Percentiles rank a stretch among this genome's conserved stretches.
Evolutionary conservation across 768 basidiomycete genomes (phyloP).

Genomic region (Mycena pura): DNA sequence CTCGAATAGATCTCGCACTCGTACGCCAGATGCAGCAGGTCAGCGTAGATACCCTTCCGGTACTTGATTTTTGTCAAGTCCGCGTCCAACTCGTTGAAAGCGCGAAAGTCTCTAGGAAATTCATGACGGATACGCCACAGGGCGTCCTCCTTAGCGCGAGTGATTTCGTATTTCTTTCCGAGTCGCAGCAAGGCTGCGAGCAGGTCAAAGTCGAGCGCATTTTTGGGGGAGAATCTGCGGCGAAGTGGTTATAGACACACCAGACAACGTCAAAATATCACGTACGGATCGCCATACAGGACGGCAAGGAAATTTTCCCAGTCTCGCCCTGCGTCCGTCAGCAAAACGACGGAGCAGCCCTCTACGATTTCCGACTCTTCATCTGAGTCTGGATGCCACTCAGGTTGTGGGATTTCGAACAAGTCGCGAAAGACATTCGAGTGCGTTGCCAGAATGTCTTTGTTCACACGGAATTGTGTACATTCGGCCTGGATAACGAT

Average conservation of each 20-base stretch:
- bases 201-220: background rate
- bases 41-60: background rate
- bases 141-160: background rate
- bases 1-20: background rate
- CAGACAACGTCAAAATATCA: background rate
- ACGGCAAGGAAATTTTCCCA: background rate
- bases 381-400: too few relatives aligned
- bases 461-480: conserved; percentile 13
- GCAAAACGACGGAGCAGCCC: conserved; percentile 29
- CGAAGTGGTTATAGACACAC: background rate
- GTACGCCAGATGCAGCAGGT: background rate
- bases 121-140: conserved; percentile 6
- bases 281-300: background rate
- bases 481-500: conserved; percentile 1
- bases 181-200: conserved; percentile 15
- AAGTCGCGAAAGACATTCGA: conserved; percentile 56
- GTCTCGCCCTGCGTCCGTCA: conserved; percentile 23
- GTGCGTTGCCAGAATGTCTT: conserved; percentile 32
- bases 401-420: conserved; percentile 51
- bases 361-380: conserved; percentile 18
- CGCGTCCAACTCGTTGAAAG: background rate
- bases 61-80: background rate
- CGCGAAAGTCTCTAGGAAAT: conserved; percentile 9
- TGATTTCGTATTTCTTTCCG: conserved; percentile 19
- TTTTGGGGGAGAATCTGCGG: background rate